phyloP scores from a whole-genome alignment of 225 moss, liverwort and hornwort genomes.

The Neckera pumila region DNA sequence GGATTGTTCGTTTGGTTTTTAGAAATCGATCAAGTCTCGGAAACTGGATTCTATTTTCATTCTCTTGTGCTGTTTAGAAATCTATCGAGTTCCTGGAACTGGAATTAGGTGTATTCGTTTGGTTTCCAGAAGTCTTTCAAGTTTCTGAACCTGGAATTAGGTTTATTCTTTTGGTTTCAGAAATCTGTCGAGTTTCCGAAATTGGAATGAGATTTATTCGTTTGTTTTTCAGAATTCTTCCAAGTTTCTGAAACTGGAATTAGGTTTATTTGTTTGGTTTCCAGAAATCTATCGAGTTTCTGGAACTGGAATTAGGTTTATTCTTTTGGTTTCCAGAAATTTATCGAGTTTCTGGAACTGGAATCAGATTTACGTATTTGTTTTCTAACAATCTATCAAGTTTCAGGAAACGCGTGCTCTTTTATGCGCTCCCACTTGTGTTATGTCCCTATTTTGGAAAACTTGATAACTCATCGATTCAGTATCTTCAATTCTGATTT shows the following conservation, averaged over 20 bases:
- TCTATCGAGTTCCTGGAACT: not conserved
- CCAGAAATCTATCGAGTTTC: not conserved
- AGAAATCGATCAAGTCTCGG: not conserved
- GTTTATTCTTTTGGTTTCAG: not conserved
- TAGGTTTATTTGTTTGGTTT: not conserved
- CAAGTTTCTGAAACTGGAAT: not conserved
- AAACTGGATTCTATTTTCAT: not conserved
- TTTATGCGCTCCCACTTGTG: not conserved
- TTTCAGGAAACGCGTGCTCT: not conserved
- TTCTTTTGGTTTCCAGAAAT: too few species aligned
- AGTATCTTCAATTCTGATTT: not conserved
- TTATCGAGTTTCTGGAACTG: not conserved
- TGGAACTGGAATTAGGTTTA: not conserved
- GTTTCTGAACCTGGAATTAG: not conserved
- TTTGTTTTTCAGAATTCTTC: not conserved
- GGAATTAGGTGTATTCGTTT: not conserved
- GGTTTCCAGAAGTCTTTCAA: not conserved
- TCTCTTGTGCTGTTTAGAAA: not conserved
- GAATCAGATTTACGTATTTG: not conserved
- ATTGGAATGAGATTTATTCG: not conserved
- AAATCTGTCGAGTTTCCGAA: not conserved
- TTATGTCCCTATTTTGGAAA: not conserved
- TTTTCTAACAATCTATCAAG: not conserved
- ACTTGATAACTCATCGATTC: not conserved
- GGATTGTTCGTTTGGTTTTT: not conserved